Base-by-base conservation (phyloP, 306 rosid species). In the Gastrolobium villosum region DNA sequence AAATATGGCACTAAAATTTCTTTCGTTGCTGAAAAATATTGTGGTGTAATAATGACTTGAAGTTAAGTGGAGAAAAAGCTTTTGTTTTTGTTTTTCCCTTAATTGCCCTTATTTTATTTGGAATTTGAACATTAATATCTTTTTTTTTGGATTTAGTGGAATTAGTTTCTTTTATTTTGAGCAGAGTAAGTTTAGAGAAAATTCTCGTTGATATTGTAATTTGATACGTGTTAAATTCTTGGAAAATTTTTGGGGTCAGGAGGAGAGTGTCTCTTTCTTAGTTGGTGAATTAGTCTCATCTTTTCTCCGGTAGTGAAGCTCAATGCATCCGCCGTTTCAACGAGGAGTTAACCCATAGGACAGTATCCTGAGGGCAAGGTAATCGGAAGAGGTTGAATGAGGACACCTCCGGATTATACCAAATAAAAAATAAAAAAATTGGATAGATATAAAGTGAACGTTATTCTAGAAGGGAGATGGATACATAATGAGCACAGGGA, bases 381-480 rank as follows among this genome's bases (percentile, higher is more conserved):
- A n/a, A n/a, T n/a, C n/a, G n/a, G n/a, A n/a, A n/a, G n/a, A n/a
- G n/a, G n/a, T n/a, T n/a, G n/a, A n/a, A n/a, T n/a, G n/a, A n/a
- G n/a, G n/a, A n/a, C n/a, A n/a, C n/a, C n/a, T n/a, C n/a, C n/a
- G n/a, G n/a, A n/a, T n/a, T n/a, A n/a, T n/a, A n/a, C n/a, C n/a
- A n/a, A n/a, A n/a, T n/a, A n/a, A n/a, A n/a, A n/a, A n/a, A n/a
- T n/a, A n/a, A n/a, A n/a, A n/a, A n/a, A n/a, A n/a, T n/a, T n/a
- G n/a, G n/a, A n/a, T n/a, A n/a, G 34, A 10, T 9, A 48, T 35
- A 13, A 31, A 35, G 5, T 28, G 28, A 65, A 41, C 6, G 41
- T 41, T 32, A 5, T 30, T 73, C 70, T 46, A 59, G 63, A 82
- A 71, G 78, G 37, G 31, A 26, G 9, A 14, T 5, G 3, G 10